Conservation (phyloP, 805 yeast species). For the Candida koratica region DNA sequence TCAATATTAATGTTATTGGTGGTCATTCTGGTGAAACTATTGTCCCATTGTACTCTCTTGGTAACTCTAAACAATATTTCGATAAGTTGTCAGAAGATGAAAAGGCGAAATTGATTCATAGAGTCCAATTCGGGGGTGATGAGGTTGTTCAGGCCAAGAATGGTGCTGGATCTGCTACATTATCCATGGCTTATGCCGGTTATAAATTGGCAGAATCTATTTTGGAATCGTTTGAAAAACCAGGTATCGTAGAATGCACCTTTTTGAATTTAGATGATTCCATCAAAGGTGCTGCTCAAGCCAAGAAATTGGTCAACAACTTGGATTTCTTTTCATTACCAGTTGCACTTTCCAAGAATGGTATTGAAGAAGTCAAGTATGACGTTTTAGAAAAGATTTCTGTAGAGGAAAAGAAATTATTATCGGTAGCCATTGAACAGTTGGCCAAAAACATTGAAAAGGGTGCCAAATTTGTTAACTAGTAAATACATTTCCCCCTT, state of each 20-base stretch:
- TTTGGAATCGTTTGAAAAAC: slow-evolving; percentile 49
- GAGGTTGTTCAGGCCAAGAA: slow-evolving; percentile 83
- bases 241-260: slow-evolving; percentile 44
- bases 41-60: slow-evolving; percentile 71
- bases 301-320: slow-evolving; percentile 40
- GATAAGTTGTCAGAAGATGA: slow-evolving; percentile 54
- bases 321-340: slow-evolving; percentile 63
- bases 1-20: slow-evolving; percentile 74
- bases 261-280: slow-evolving; percentile 48
- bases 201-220: slow-evolving; percentile 68
- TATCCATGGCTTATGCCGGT: slow-evolving; percentile 86
- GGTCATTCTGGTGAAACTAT: slow-evolving; percentile 96
- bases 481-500: slow-evolving; percentile 6
- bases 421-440: slow-evolving; percentile 51
- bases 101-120: slow-evolving; percentile 65
- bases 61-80: slow-evolving; percentile 30
- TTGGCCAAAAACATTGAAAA: slow-evolving; percentile 53
- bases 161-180: slow-evolving; percentile 81
- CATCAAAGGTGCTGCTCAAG: slow-evolving; percentile 50
- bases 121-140: slow-evolving; percentile 93
- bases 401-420: slow-evolving; percentile 52
- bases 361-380: slow-evolving; percentile 54
- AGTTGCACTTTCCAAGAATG: slow-evolving; percentile 49
- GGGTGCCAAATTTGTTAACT: slow-evolving; percentile 48
- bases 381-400: slow-evolving; percentile 47